Evolutionary conservation across 78 protist genomes (phyloP).

Genomic region (Polysphondylium violaceum): DNA sequence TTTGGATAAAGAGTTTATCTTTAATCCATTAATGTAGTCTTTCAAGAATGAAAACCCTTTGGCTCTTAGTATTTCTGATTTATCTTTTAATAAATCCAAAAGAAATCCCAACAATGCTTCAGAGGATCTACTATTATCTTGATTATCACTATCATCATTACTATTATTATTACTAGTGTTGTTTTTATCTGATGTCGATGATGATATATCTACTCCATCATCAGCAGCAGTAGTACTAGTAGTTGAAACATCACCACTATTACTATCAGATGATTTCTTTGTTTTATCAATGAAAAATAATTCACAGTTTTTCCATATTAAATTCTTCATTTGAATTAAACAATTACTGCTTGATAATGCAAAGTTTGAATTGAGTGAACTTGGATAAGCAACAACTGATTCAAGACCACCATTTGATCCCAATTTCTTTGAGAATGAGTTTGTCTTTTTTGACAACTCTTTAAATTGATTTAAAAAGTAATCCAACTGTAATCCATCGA

Average conservation of each 20-base stretch:
- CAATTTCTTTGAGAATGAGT: not conserved
- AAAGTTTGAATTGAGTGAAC: not conserved
- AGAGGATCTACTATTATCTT: slow-evolving; percentile 3
- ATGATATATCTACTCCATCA: too few relatives aligned
- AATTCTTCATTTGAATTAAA: slow-evolving; percentile 1
- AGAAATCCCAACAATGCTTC: slow-evolving; percentile 35
- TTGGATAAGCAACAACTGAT: not conserved
- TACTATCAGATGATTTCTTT: not conserved
- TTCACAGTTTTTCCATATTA: slow-evolving; percentile 17
- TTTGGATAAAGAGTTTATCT: not conserved
- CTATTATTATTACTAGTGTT: not conserved
- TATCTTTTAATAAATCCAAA: slow-evolving; percentile 40
- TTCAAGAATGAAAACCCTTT: slow-evolving; percentile 14
- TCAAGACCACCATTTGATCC: not conserved
- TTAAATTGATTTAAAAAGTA: not conserved
- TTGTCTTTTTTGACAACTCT: not conserved
- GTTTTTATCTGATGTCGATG: not conserved
- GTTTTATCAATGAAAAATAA: not conserved
- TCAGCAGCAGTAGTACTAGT: too few relatives aligned
- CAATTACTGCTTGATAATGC: slow-evolving; percentile 13
- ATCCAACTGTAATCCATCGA: slow-evolving; percentile 9
- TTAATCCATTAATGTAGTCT: slow-evolving; percentile 32
- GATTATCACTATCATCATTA: not conserved
- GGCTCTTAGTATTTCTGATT: not conserved
- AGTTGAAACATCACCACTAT: not conserved